Conservation (phyloP, 2,329 filamentous ascomycete genomes). For the Fusarium odoratissimum region DNA sequence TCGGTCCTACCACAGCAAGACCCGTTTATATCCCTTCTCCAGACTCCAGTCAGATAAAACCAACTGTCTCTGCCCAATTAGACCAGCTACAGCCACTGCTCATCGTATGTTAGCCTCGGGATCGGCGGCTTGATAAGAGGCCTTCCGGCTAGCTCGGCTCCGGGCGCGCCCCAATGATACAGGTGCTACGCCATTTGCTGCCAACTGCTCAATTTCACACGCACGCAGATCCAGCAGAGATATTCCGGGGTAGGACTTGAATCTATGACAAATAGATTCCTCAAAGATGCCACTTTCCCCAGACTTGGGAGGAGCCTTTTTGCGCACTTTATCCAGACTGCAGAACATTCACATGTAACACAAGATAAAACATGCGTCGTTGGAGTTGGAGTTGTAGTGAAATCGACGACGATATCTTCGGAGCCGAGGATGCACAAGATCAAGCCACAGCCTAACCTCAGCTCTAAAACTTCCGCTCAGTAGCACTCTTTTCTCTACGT, state of each 20-base stretch:
- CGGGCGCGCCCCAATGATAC: slow-evolving; percentile 3
- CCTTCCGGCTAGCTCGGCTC: slow-evolving; percentile 21
- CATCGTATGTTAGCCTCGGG: slow-evolving; percentile 5
- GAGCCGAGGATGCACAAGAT: not conserved
- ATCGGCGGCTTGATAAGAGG: slow-evolving; percentile 31
- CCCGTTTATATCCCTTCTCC: not conserved
- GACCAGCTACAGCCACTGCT: not conserved
- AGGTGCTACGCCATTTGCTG: slow-evolving; percentile 7
- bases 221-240: slow-evolving; percentile 11
- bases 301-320: not conserved
- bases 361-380: not conserved
- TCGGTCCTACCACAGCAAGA: not conserved
- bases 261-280: slow-evolving; percentile 36
- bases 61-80: slow-evolving; percentile 6
- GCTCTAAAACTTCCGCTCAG: not conserved
- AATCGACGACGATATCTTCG: not conserved
- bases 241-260: slow-evolving; percentile 24
- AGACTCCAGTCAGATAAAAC: slow-evolving; percentile 5
- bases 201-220: not conserved
- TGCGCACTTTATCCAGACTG: slow-evolving; percentile 3
- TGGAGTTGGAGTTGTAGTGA: not conserved
- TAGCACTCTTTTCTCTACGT: not conserved
- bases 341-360: not conserved
- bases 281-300: slow-evolving; percentile 27
- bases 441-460: slow-evolving; percentile 1